Conservation (phyloP, 768 basidiomycete genomes). For the Artomyces pyxidatus region DNA sequence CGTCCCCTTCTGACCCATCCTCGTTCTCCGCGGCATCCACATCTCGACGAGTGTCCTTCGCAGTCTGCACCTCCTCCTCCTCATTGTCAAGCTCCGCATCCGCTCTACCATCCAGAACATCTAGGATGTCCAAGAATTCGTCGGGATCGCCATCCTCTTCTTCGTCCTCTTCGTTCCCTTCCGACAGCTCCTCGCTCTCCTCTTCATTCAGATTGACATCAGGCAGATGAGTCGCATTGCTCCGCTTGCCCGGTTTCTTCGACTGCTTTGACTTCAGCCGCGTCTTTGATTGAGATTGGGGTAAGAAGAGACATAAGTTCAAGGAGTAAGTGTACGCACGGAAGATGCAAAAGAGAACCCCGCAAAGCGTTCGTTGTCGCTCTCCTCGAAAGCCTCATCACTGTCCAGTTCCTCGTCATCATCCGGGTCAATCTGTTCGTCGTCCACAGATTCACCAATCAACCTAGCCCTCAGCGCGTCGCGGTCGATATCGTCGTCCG, state of each 20-base stretch:
- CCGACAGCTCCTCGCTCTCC: conserved; percentile 23
- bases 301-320: too few relatives aligned
- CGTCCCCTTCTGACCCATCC: conserved; percentile 29
- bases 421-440: conserved; percentile 32
- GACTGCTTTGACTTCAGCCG: too few relatives aligned
- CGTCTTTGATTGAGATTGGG: too few relatives aligned
- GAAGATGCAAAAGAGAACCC: conserved; percentile 43
- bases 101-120: conserved; percentile 19
- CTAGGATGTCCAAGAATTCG: conserved; percentile 20
- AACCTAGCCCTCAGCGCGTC: conserved; percentile 20
- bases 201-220: conserved; percentile 67
- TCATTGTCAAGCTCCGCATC: conserved; percentile 21
- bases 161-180: conserved; percentile 26
- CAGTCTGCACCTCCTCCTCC: conserved; percentile 19
- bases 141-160: conserved; percentile 25
- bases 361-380: conserved; percentile 71
- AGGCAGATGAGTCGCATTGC: conserved; percentile 24
- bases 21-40: conserved; percentile 19
- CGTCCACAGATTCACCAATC: conserved; percentile 33
- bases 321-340: conserved; percentile 20
- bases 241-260: conserved; percentile 20
- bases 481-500: conserved; percentile 30
- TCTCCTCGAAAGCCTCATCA: conserved; percentile 78
- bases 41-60: background rate
- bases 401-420: conserved; percentile 86